Base-by-base conservation (phyloP, 331 rosid species). In the Malus hybrid region DNA sequence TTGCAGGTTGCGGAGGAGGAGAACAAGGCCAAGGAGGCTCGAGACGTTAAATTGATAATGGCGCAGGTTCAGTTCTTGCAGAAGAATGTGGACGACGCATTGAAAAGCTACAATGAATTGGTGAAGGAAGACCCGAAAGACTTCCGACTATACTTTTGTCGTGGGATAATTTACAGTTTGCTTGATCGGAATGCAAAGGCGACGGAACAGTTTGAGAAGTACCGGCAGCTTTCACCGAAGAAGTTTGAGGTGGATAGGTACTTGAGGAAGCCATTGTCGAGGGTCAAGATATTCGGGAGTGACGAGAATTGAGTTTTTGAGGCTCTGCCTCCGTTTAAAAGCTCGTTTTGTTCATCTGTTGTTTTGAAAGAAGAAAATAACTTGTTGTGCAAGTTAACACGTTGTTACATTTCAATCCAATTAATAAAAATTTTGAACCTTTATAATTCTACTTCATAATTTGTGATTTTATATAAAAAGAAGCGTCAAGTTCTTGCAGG, bases 201-300 rank as follows among this genome's bases (percentile, higher is more conserved):
- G n/a, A n/a, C n/a, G n/a, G n/a, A n/a, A n/a, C n/a, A n/a, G n/a
- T n/a, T n/a, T n/a, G n/a, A n/a, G n/a, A n/a, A n/a, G n/a, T n/a
- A n/a, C n/a, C 71, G 87, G 55, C 88, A 89, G 66, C 87, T 91
- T 65, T 89, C 96, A 20, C 98, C 96, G 0, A 93, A 89, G 83
- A 91, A 93, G 78, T 89, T 89, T 36, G 97, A 93, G 79, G 96
- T 91, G 60, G 98, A 93, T 72, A 94, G 98, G 0, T 91, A 86
- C 77, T 83, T 91, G 82, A 82, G 96, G 70, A 77, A 84, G 19
- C 90, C 97, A 60, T 79, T 93, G 83, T 93, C n/a, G n/a, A n/a
- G n/a, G n/a, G n/a, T n/a, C n/a, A n/a, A n/a, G 84, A 77, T 91
- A 2, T 89, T 89, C 75, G 96, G 94, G 53, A 74, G 90, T 0